Conservation (phyloP, 2,329 filamentous ascomycete genomes). For the Diplocarpon mali region DNA sequence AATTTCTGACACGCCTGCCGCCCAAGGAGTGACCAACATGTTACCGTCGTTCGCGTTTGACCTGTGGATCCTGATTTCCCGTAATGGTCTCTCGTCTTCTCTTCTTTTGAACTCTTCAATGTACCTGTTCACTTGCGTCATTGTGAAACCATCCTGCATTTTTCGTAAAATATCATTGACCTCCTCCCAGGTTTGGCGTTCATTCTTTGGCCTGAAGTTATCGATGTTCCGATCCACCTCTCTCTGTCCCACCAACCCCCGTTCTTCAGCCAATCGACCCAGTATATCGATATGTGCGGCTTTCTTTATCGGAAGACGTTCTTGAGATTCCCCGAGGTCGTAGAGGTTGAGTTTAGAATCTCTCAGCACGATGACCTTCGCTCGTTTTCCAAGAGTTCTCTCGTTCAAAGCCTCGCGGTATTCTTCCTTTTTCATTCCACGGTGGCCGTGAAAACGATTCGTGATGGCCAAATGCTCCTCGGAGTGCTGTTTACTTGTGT, state of each 20-base stretch:
- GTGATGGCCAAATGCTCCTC: too few relatives aligned
- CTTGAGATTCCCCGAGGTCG: not conserved
- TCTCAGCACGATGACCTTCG: slow-evolving; percentile 26
- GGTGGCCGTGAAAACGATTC: slow-evolving; percentile 13
- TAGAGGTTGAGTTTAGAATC: slow-evolving; percentile 18
- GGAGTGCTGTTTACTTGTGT: too few relatives aligned
- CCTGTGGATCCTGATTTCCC: slow-evolving; percentile 1
- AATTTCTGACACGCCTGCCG: slow-evolving; percentile 18
- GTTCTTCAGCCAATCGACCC: slow-evolving; percentile 20
- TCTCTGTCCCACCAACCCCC: slow-evolving; percentile 18
- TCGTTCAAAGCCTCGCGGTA: slow-evolving; percentile 14
- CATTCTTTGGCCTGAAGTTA: slow-evolving; percentile 17
- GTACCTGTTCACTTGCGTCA: slow-evolving; percentile 23
- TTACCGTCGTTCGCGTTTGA: slow-evolving; percentile 8
- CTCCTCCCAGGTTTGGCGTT: slow-evolving; percentile 18
- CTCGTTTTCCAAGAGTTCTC: slow-evolving; percentile 17
- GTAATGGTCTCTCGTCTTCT: not conserved
- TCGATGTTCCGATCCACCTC: slow-evolving; percentile 26
- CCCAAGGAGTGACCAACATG: slow-evolving; percentile 20
- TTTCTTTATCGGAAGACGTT: not conserved
- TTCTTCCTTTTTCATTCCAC: slow-evolving; percentile 15
- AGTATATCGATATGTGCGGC: slow-evolving; percentile 24
- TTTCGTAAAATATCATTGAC: slow-evolving; percentile 21
- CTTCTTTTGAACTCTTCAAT: slow-evolving; percentile 10
- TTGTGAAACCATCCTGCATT: slow-evolving; percentile 24